Conservation (phyloP, 179 eudicot species). For the Beta corolliflora region DNA sequence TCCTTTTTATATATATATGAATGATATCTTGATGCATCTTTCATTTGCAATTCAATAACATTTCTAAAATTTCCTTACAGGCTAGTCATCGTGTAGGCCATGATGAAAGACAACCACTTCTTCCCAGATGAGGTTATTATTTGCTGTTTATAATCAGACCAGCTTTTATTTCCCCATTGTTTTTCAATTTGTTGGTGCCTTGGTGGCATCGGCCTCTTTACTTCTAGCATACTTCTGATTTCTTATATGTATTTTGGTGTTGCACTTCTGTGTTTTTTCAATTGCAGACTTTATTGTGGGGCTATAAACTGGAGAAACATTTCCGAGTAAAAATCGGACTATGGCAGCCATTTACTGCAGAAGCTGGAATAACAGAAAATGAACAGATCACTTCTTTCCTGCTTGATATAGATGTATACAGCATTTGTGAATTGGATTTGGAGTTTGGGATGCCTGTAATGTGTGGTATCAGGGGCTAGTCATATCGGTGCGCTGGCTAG, state of each 20-base stretch:
- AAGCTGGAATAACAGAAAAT: conserved; percentile 25
- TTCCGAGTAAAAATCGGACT: conserved; percentile 13
- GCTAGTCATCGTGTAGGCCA: conserved; percentile 64
- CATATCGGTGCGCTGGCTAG: conserved; percentile 24
- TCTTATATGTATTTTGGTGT: neutral
- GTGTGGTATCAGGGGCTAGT: conserved; percentile 16
- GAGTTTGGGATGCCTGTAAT: conserved; percentile 13
- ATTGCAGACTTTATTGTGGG: conserved; percentile 17
- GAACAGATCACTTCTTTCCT: conserved; percentile 14
- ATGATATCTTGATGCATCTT: neutral
- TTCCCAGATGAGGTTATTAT: conserved; percentile 58
- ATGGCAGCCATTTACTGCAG: conserved; percentile 14
- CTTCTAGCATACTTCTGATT: neutral
- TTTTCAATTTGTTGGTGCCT: neutral
- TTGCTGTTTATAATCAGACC: neutral
- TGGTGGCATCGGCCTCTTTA: neutral
- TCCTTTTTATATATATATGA: neutral
- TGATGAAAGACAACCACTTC: conserved; percentile 78
- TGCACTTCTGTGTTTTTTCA: neutral
- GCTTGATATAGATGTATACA: conserved; percentile 32
- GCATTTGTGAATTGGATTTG: conserved; percentile 24
- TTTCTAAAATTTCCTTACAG: conserved; percentile 35
- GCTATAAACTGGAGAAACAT: conserved; percentile 8
- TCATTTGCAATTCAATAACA: conserved; percentile 13
- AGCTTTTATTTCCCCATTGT: neutral